phyloP scores from a whole-genome alignment of 768 basidiomycete genomes.

The Hygrophorus pudorinus region DNA sequence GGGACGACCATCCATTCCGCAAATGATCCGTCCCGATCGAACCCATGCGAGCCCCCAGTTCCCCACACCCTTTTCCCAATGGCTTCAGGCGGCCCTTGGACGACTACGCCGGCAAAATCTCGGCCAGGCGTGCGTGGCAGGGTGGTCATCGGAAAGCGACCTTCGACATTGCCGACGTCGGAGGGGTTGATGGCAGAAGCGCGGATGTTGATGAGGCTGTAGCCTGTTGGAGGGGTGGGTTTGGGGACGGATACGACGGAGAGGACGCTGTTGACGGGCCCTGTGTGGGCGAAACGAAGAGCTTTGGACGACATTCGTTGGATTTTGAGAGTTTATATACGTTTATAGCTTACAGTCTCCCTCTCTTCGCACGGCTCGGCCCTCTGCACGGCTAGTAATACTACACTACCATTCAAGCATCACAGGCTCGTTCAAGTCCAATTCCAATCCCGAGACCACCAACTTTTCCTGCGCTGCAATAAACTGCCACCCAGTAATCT shows the following conservation, averaged over 20 bases:
- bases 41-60: constrained; percentile 5
- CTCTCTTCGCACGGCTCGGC: too few relatives aligned
- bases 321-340: too few relatives aligned
- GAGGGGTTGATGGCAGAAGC: constrained; percentile 6
- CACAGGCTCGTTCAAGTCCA: constrained; percentile 32
- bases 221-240: neutral
- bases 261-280: neutral
- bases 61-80: constrained; percentile 6
- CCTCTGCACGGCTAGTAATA: too few relatives aligned
- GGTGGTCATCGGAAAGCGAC: constrained; percentile 5
- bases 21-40: constrained; percentile 2
- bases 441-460: constrained; percentile 24
- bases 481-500: constrained; percentile 30
- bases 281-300: neutral
- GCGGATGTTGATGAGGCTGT: too few relatives aligned
- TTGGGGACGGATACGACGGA: neutral
- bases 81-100: neutral
- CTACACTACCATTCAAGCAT: too few relatives aligned
- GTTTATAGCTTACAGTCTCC: too few relatives aligned
- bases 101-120: constrained; percentile 6
- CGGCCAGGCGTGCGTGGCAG: constrained; percentile 6
- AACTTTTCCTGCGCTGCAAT: constrained; percentile 28
- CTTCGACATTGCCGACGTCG: constrained; percentile 7
- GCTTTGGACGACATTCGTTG: neutral
- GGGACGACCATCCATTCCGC: constrained; percentile 5